A percentile compares a stretch with the other conserved stretches of the same genome.
Conservation (phyloP, 768 basidiomycete species). For the Fibroporia radiculosa region DNA sequence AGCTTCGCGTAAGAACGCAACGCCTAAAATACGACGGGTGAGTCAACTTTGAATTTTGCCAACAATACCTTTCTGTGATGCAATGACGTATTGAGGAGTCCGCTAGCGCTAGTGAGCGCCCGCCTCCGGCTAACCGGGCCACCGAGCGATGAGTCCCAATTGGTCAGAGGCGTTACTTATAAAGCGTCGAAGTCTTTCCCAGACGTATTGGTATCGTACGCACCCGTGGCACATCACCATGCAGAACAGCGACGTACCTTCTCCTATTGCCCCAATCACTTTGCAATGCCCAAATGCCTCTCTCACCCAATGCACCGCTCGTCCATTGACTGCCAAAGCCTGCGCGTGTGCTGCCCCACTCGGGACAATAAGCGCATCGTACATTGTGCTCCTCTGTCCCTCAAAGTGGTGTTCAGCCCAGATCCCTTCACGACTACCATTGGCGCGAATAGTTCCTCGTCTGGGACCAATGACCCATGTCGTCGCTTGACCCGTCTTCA, state of each 20-base stretch:
- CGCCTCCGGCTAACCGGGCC: too few species aligned
- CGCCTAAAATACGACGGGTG: slow-evolving; percentile 26
- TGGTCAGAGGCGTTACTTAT: too few species aligned
- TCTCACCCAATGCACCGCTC: slow-evolving; percentile 70
- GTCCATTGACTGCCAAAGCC: slow-evolving; percentile 50
- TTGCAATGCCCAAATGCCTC: slow-evolving; percentile 88
- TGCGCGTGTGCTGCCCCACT: slow-evolving; percentile 56
- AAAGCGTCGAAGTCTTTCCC: too few species aligned
- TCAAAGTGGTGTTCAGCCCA: slow-evolving; percentile 67
- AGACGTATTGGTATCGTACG: too few species aligned
- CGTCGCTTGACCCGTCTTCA: slow-evolving; percentile 47
- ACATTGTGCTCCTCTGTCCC: slow-evolving; percentile 74
- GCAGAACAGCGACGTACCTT: slow-evolving; percentile 30
- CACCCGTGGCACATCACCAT: not conserved
- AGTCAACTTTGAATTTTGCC: too few species aligned
- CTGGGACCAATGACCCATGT: slow-evolving; percentile 58
- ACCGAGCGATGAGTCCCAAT: too few species aligned
- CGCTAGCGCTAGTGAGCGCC: too few species aligned
- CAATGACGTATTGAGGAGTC: too few species aligned
- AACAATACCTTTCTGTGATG: too few species aligned
- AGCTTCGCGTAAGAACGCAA: slow-evolving; percentile 38
- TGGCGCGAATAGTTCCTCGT: slow-evolving; percentile 43
- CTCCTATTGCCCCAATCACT: slow-evolving; percentile 69
- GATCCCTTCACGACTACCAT: slow-evolving; percentile 25
- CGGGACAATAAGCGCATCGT: slow-evolving; percentile 76